These are phyloP conservation scores for Trametes polyzona DNA, from an alignment of 1,284 basidiomycete species.

Conservation along the genomic window DNA sequence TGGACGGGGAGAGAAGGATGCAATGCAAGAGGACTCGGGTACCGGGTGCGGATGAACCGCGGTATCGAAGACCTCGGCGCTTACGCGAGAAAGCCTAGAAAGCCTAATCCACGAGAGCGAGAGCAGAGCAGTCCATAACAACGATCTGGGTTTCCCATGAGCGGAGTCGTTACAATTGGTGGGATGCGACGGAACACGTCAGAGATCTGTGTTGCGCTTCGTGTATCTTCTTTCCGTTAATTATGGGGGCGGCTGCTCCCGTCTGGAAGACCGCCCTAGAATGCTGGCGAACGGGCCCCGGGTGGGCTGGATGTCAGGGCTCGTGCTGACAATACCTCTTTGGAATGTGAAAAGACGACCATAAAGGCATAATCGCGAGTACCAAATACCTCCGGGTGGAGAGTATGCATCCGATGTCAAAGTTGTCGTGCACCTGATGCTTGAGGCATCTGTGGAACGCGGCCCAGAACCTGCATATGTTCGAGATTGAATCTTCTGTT, in stretches of 20 bases:
- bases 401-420: background rate
- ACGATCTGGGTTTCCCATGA: slow-evolving; percentile 17
- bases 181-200: slow-evolving; percentile 15
- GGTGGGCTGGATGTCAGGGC: background rate
- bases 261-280: background rate
- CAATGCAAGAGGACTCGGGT: background rate
- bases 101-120: slow-evolving; percentile 19
- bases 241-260: slow-evolving; percentile 13
- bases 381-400: background rate
- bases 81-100: slow-evolving; percentile 17
- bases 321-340: background rate
- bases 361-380: background rate
- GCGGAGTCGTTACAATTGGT: slow-evolving; percentile 7
- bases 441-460: background rate
- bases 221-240: slow-evolving; percentile 16
- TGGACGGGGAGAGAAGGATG: background rate
- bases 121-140: slow-evolving; percentile 24
- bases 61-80: slow-evolving; percentile 4
- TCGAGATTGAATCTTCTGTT: background rate
- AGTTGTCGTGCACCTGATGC: background rate
- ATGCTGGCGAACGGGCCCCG: background rate
- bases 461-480: background rate
- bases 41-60: slow-evolving; percentile 8
- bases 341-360: background rate
- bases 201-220: slow-evolving; percentile 6